A percentile compares a stretch with the other conserved stretches of the same genome.
phyloP scores from a whole-genome alignment of 495 filamentous ascomycete genomes.

The Pseudoneurospora amorphoporcata region DNA sequence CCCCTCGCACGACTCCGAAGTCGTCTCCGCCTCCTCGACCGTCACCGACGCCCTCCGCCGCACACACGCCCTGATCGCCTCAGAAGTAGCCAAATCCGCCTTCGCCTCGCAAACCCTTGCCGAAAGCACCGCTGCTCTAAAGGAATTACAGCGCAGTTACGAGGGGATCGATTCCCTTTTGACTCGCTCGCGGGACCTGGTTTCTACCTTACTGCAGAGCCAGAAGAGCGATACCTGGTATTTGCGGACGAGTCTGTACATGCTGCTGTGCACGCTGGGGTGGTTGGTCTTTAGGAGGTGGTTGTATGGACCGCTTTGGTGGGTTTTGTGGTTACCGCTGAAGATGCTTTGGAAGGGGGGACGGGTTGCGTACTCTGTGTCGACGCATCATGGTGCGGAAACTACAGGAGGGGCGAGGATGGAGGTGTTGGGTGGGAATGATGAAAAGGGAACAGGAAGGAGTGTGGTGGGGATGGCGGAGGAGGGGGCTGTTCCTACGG shows the following conservation, averaged over 20 bases:
- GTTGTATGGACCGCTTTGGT: slow-evolving; percentile 83
- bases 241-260: slow-evolving; percentile 72
- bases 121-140: slow-evolving; percentile 70
- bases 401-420: slow-evolving; percentile 17
- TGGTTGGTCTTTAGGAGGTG: slow-evolving; percentile 82
- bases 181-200: slow-evolving; percentile 57
- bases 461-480: slow-evolving; percentile 32
- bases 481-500: slow-evolving; percentile 39
- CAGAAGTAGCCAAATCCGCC: slow-evolving; percentile 69
- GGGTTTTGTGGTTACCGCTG: slow-evolving; percentile 73
- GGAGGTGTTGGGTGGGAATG: slow-evolving; percentile 14
- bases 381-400: slow-evolving; percentile 27
- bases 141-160: slow-evolving; percentile 69
- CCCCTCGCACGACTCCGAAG: slow-evolving; percentile 50
- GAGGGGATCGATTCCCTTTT: slow-evolving; percentile 66
- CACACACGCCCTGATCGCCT: slow-evolving; percentile 74
- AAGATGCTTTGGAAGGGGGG: slow-evolving; percentile 44
- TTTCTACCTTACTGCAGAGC: slow-evolving; percentile 68
- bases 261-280: slow-evolving; percentile 61
- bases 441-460: slow-evolving; percentile 6
- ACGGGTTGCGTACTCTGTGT: slow-evolving; percentile 31
- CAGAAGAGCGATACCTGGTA: slow-evolving; percentile 98
- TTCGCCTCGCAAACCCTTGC: slow-evolving; percentile 83
- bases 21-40: slow-evolving; percentile 63
- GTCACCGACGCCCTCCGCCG: slow-evolving; percentile 76